Percentiles rank a stretch among this genome's conserved stretches.
phyloP scores from a whole-genome alignment of 768 basidiomycete species.

The Naematelia aurantialba region DNA sequence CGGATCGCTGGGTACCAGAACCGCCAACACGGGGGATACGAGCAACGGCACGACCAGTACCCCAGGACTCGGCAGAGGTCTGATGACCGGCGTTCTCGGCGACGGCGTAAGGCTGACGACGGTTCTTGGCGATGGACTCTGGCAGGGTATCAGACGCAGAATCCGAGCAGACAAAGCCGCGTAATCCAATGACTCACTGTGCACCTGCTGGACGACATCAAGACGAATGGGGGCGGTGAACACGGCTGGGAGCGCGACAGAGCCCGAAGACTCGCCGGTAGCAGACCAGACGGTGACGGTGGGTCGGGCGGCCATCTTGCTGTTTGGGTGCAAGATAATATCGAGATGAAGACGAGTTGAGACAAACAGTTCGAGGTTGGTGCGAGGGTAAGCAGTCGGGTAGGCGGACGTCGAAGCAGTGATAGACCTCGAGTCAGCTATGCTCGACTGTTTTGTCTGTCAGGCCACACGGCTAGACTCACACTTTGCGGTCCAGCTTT shows the following conservation, averaged over 20 bases:
- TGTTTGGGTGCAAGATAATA: too few species aligned
- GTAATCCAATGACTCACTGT: slow-evolving; percentile 67
- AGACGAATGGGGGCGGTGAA: slow-evolving; percentile 96
- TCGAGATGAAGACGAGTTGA: too few species aligned
- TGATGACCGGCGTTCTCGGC: slow-evolving; percentile 98
- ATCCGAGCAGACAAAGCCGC: neutral
- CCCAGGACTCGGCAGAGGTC: slow-evolving; percentile 98
- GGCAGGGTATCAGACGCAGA: slow-evolving; percentile 12
- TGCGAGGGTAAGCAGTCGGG: too few species aligned
- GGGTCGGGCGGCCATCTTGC: slow-evolving; percentile 81
- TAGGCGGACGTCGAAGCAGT: too few species aligned
- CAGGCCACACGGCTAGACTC: too few species aligned
- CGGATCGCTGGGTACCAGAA: slow-evolving; percentile 96
- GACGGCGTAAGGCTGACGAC: slow-evolving; percentile 93
- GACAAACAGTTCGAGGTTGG: slow-evolving; percentile 1
- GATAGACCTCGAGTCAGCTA: too few species aligned
- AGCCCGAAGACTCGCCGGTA: slow-evolving; percentile 78
- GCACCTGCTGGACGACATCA: slow-evolving; percentile 96
- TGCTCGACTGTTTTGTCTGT: too few species aligned
- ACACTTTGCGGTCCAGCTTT: too few species aligned
- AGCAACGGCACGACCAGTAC: slow-evolving; percentile 99
- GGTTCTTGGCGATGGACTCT: slow-evolving; percentile 99
- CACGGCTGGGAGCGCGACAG: slow-evolving; percentile 90
- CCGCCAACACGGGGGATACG: slow-evolving; percentile 99
- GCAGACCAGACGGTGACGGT: slow-evolving; percentile 78